phyloP scores from a whole-genome alignment of 768 basidiomycete species.

The Phlebiopsis flavidoalba region DNA sequence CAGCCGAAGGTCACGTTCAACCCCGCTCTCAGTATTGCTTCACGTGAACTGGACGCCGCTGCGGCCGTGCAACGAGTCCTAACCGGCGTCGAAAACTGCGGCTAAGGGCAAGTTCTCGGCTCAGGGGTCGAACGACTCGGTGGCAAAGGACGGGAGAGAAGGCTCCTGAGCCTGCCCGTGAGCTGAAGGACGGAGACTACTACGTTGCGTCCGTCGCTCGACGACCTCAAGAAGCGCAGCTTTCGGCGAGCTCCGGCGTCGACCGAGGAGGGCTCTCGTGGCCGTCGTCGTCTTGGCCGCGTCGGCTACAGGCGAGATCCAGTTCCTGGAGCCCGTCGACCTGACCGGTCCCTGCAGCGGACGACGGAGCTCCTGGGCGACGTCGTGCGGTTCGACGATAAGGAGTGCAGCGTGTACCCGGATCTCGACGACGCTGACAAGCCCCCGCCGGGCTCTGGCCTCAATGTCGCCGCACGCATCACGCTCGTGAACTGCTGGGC shows the following conservation, averaged over 20 bases:
- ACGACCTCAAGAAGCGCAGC: conserved; percentile 62
- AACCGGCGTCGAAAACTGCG: conserved; percentile 9
- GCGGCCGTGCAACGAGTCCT: conserved; percentile 27
- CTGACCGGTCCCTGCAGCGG: conserved; percentile 78
- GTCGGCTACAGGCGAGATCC: conserved; percentile 86
- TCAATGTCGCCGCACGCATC: conserved; percentile 85
- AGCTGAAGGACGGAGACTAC: conserved; percentile 83
- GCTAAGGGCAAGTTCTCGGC: conserved; percentile 37
- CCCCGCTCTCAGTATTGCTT: conserved; percentile 68
- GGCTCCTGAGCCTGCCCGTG: conserved; percentile 25
- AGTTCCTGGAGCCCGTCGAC: conserved; percentile 75
- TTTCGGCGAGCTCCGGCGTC: conserved; percentile 70
- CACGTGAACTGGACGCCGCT: conserved; percentile 59
- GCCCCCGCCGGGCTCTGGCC: conserved; percentile 75
- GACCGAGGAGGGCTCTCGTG: too few relatives aligned
- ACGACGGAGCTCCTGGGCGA: conserved; percentile 82
- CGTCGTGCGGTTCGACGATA: conserved; percentile 83
- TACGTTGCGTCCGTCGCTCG: conserved; percentile 80
- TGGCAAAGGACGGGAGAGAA: conserved; percentile 27
- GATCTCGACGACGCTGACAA: conserved; percentile 84
- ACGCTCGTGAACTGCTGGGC: conserved; percentile 79
- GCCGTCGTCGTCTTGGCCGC: conserved; percentile 87
- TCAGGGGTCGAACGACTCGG: conserved; percentile 29
- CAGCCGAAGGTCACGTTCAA: conserved; percentile 61
- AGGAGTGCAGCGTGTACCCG: conserved; percentile 92